Base-by-base conservation (phyloP, 805 yeast species). In the Naumovozyma baii region DNA sequence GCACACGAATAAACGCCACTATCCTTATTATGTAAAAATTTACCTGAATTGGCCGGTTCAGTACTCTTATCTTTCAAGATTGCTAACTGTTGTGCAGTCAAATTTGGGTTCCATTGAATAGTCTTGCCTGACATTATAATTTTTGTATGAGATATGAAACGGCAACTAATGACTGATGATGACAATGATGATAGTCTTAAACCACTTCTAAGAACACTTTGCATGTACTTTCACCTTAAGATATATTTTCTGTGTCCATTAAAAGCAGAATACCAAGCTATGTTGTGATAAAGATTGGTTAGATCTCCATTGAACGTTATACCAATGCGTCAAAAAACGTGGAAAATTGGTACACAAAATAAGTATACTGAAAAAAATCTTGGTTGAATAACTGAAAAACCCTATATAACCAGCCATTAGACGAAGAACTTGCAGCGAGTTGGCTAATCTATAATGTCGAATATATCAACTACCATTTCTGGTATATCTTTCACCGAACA, bases 1-100 rank as follows among this genome's bases (percentile, higher is more conserved):
- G 83, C 96, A 64, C 99, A 92, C 34, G 66, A 64, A 61, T 87
- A 92, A 2, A 74, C 64, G 1, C 96, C 97, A 34, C 66, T 63
- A 15, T 50, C 54, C 36, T 50, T 52, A 38, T 52, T 52, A 37
- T 51, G 40, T 39, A 59, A 39, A 57, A 59, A 60, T n/a, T 56
- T 57, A 9, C 68, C 65, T 0, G 80, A 61, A 28, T 61, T 59
- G 16, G 73, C 67, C 39, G 66, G 51, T 45, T 69, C 74, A 0
- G 83, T 51, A 51, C 68, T 61, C 54, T 73, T 76, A 45, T 80
- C 72, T 47, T 95, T 74, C 39, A 92, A 66, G 1, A 92, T 83
- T 16, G 76, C 70, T 57, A 83, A 82, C 56, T 90, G 96, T 34
- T 69, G 76, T 1, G 95, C 86, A 2, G 78, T 61, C 31, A 92